These are phyloP conservation scores for Talaromyces sp. DNA, from an alignment of 2,329 filamentous ascomycete genomes.

Conservation along the genomic window DNA sequence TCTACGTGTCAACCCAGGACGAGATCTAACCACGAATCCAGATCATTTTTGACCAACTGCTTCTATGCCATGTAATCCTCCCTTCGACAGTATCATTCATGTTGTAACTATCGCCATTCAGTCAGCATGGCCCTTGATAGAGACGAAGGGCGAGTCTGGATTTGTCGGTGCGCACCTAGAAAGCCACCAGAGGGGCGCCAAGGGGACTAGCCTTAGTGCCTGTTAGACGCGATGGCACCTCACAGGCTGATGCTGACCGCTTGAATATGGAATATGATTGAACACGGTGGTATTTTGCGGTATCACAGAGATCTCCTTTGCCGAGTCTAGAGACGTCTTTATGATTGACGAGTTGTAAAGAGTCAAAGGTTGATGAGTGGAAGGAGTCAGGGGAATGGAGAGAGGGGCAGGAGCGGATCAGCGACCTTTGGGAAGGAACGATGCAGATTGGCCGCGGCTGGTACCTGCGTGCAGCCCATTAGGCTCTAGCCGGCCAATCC, in stretches of 20 bases:
- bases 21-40: background rate
- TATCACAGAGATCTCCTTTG: background rate
- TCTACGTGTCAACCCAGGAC: background rate
- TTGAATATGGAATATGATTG: background rate
- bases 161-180: background rate
- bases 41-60: background rate
- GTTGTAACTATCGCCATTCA: background rate
- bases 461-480: conserved; percentile 11
- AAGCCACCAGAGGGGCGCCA: conserved; percentile 23
- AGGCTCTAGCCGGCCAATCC: background rate
- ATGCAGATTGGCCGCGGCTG: background rate
- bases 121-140: background rate
- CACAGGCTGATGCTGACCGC: conserved; percentile 9
- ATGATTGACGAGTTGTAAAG: too few relatives aligned
- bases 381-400: background rate
- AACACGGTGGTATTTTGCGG: background rate
- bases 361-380: background rate
- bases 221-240: conserved; percentile 8
- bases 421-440: conserved; percentile 1
- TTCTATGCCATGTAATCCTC: background rate
- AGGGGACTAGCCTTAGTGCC: conserved; percentile 1
- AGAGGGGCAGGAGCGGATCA: conserved; percentile 10
- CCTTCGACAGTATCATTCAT: background rate
- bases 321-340: background rate
- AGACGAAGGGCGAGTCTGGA: background rate